Base-by-base conservation (phyloP, 2,329 filamentous ascomycete genomes). In the Nemania abortiva region DNA sequence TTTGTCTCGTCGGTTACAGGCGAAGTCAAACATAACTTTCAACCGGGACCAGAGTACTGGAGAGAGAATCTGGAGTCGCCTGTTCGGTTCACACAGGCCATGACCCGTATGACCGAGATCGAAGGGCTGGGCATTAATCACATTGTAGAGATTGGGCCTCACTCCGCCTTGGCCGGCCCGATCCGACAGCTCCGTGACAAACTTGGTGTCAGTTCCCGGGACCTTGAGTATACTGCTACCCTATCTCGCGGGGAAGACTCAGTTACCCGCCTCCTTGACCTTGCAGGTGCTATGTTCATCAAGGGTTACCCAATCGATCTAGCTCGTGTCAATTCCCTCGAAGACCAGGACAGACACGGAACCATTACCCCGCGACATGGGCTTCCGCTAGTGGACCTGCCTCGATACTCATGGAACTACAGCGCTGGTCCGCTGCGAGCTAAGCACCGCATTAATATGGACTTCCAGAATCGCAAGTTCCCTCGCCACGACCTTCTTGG, bases 401-500 rank as follows among this genome's bases (percentile, higher is more conserved):
- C 65, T 1, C 45, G 13, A 13, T 72, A 72, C 50, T 24, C 49
- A 2, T 68, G 49, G 60, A 66, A 56, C 54, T 70, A 64, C 42
- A 61, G 29, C 18, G 59, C 55, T 49, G 58, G 45, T 11, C n/a
- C 63, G 13, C 57, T 71, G 9, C 49, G 53, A 7, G 31, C 55
- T 27, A 63, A 72, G 54, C 49, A 53, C 22, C 66, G 66, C 13
- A 34, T 53, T 24, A 67, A 61, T 11, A 52, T 37, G 39, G 64
- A 70, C 2, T 71, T 58, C 31, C 64, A 55, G 24, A 39, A 54
- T 11, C 61, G 71, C 34, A 63, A 59, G 52, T 63, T 68, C 24
- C n/a, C 56, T 24, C 66, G 66, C 6, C 71, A 73, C 18, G 71
- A 72, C 24, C 47, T 73, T 1, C 58, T 73, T 6, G 71, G 70